Percentiles rank a stretch among this genome's conserved stretches.
Evolutionary conservation across 1,139 yeast species (phyloP).

Genomic region (Hemisphaericaspora xylanilytica): DNA sequence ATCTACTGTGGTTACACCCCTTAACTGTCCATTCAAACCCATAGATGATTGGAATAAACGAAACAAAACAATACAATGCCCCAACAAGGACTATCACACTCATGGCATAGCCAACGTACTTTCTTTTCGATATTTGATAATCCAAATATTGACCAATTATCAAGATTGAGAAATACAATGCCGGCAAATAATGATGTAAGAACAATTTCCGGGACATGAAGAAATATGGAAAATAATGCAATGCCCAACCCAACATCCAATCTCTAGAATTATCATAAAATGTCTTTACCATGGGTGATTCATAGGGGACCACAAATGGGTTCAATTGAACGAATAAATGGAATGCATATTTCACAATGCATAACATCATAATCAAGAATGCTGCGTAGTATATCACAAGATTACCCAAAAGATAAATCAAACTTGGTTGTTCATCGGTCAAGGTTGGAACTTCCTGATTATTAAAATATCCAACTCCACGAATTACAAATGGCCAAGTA

Average conservation of each 20-base stretch:
- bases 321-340: constrained; percentile 27
- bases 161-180: constrained; percentile 36
- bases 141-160: constrained; percentile 31
- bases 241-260: constrained; percentile 31
- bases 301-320: constrained; percentile 28
- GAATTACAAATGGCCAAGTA: constrained; percentile 37
- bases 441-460: constrained; percentile 19
- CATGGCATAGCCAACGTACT: constrained; percentile 18
- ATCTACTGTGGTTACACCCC: constrained; percentile 26
- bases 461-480: constrained; percentile 34
- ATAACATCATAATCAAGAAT: constrained; percentile 20
- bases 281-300: constrained; percentile 11
- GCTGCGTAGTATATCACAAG: constrained; percentile 31
- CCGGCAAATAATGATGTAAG: constrained; percentile 40
- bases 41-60: constrained; percentile 32
- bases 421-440: constrained; percentile 26
- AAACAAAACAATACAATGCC: constrained; percentile 19
- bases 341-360: constrained; percentile 20
- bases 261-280: constrained; percentile 28
- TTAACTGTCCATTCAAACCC: constrained; percentile 33
- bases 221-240: constrained; percentile 39
- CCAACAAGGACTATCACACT: constrained; percentile 14
- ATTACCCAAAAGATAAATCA: constrained; percentile 39
- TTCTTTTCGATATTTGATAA: constrained; percentile 25
- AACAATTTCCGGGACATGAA: constrained; percentile 32